Conservation (phyloP, 2,329 filamentous ascomycete species). For the Rutstroemia sp. region DNA sequence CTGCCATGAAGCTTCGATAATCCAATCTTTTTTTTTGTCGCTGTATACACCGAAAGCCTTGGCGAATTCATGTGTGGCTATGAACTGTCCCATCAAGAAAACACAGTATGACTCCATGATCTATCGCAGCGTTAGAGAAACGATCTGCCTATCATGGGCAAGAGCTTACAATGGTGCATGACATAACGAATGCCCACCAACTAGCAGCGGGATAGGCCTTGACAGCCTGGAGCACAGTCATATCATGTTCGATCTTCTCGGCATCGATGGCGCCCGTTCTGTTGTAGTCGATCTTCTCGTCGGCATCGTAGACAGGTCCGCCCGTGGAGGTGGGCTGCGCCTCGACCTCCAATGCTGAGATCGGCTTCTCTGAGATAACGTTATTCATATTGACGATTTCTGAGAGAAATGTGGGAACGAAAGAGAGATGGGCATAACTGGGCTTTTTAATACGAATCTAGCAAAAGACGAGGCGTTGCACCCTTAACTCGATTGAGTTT, state of each 20-base stretch:
- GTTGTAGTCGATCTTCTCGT: conserved; percentile 23
- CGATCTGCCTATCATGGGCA: conserved; percentile 4
- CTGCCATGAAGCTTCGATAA: conserved; percentile 50
- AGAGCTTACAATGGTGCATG: conserved; percentile 42
- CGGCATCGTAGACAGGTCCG: conserved; percentile 29
- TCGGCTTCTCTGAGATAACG: conserved; percentile 14
- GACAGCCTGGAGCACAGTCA: conserved; percentile 42
- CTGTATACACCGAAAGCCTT: not conserved
- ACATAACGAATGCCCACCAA: conserved; percentile 49
- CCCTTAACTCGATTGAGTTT: no score
- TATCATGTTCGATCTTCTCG: conserved; percentile 45
- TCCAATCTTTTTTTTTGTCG: conserved; percentile 10
- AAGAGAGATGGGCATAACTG: conserved; percentile 21
- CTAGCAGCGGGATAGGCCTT: conserved; percentile 45
- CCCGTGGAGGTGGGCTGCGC: conserved; percentile 21
- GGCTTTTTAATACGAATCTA: conserved; percentile 28
- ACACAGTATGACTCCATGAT: conserved; percentile 59
- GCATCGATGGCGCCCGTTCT: conserved; percentile 35
- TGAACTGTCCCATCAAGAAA: conserved; percentile 53
- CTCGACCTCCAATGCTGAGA: conserved; percentile 14
- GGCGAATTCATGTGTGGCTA: conserved; percentile 43
- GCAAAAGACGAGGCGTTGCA: no score
- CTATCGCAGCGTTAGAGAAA: conserved; percentile 30
- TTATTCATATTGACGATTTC: conserved; percentile 17
- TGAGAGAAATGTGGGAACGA: conserved; percentile 23